These are phyloP conservation scores for Xerocomellus chrysenteron DNA, from an alignment of 768 basidiomycete species.

Conservation along the genomic window DNA sequence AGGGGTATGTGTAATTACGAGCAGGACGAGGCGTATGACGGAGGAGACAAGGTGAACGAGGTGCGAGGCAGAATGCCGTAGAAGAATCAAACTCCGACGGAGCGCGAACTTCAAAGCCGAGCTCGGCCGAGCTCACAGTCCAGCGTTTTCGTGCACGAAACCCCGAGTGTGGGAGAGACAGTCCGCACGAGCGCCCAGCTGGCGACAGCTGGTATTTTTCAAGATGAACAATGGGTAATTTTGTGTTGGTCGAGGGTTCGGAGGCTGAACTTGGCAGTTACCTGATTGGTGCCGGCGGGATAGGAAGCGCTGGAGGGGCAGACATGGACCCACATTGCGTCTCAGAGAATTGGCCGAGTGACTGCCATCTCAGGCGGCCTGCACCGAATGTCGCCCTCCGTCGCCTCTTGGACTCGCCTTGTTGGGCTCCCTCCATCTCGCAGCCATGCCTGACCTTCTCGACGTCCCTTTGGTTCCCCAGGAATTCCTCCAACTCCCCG, in stretches of 20 bases:
- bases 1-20: slow-evolving; percentile 18
- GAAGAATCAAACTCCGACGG: slow-evolving; percentile 36
- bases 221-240: background rate
- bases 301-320: background rate
- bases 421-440: background rate
- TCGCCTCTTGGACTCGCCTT: background rate
- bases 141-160: background rate
- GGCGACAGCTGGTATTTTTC: background rate
- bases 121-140: background rate
- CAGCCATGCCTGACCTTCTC: slow-evolving; percentile 2
- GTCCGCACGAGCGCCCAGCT: background rate
- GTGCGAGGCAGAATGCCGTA: slow-evolving; percentile 32
- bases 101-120: slow-evolving; percentile 32
- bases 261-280: slow-evolving; percentile 4
- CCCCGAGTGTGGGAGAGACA: background rate
- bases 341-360: background rate
- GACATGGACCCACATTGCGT: slow-evolving; percentile 8
- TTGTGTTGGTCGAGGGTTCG: slow-evolving; percentile 1
- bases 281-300: slow-evolving; percentile 12
- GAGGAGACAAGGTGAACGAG: slow-evolving; percentile 37
- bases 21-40: slow-evolving; percentile 27
- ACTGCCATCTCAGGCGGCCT: slow-evolving; percentile 8
- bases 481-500: slow-evolving; percentile 36
- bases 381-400: background rate
- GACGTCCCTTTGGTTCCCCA: background rate